These are phyloP conservation scores for Syzygium oleosum DNA, from an alignment of 345 rosid species.

Conservation along the genomic window DNA sequence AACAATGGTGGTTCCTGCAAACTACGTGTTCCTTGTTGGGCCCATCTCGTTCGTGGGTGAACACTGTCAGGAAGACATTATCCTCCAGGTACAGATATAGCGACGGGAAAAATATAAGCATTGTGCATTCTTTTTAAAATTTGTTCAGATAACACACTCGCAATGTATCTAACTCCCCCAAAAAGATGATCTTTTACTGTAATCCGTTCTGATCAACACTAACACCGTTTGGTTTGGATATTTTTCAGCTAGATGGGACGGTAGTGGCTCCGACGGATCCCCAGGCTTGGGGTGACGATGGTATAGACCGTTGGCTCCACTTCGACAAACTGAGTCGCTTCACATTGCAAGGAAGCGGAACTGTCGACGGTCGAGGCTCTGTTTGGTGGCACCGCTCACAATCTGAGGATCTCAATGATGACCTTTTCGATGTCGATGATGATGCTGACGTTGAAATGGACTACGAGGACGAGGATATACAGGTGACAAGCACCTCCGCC, in stretches of 20 bases:
- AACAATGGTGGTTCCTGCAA: constrained; percentile 1
- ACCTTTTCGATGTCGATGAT: not conserved
- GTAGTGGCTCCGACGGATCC: constrained; percentile 27
- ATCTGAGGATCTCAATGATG: constrained; percentile 14
- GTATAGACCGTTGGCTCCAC: constrained; percentile 18
- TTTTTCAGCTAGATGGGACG: constrained; percentile 25
- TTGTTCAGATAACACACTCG: not conserved
- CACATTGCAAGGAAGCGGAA: constrained; percentile 22
- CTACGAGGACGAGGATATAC: not conserved
- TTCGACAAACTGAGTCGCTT: constrained; percentile 13
- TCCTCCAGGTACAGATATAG: constrained; percentile 19
- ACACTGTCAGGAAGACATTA: constrained; percentile 10
- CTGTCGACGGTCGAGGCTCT: constrained; percentile 28
- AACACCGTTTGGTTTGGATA: not conserved
- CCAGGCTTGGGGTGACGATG: constrained; percentile 10
- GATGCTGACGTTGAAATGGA: not conserved
- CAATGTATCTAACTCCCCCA: not conserved
- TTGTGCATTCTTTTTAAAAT: not conserved
- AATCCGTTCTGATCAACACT: not conserved
- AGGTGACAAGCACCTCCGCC: not conserved
- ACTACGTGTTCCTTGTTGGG: constrained; percentile 9
- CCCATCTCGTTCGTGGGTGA: constrained; percentile 20
- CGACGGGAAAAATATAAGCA: not conserved
- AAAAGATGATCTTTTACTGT: not conserved
- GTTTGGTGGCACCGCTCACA: constrained; percentile 27